Base-by-base conservation (phyloP, 1,284 basidiomycete species). In the Cutaneotrichosporon dermatis region DNA sequence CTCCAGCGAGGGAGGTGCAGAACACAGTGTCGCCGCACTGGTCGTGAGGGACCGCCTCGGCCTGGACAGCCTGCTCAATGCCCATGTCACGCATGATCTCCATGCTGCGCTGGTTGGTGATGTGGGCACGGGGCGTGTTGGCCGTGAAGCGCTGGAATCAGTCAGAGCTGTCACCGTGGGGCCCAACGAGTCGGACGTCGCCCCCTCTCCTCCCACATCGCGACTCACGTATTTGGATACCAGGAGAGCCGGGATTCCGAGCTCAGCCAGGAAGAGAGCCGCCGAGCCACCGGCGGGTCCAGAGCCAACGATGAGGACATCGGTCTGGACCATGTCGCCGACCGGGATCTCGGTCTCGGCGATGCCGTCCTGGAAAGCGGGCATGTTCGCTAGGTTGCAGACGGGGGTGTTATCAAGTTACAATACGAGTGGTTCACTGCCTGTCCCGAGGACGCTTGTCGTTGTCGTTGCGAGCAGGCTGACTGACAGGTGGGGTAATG, bases 31-130 rank as follows among this genome's bases (percentile, higher is more conserved):
- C 60, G n/a, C 60, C 60, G 51, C 60, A 62, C 39, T 35, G 34
- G n/a, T 44, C 54, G 51, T 62, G 60, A 54, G 55, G 54, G 50
- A 57, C 59, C 16, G 60, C 60, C 45, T 62, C 57, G 35, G 57
- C 60, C 54, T 58, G 8, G 25, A 62, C 54, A n/a, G 33, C 16
- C 36, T 45, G 34, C 51, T 62, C 60, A 50, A 62, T 50, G 40
- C 57, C 60, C 60, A 62, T 62, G 57, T 62, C 60, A 41, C 60
- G 57, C 57, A 62, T 58, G 35, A 58, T 54, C 46, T 62, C 60
- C 60, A 62, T 62, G 2, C 56, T 62, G 44, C 60, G 60, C 57
- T 62, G 60, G 57, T 59, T 62, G 41, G 57, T 58, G 42, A 62
- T 62, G 57, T 62, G 60, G 2, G 60, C 60, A 15, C 60, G 57